Conservation (phyloP, 2,329 filamentous ascomycete species). For the Penicillium corylophilum region DNA sequence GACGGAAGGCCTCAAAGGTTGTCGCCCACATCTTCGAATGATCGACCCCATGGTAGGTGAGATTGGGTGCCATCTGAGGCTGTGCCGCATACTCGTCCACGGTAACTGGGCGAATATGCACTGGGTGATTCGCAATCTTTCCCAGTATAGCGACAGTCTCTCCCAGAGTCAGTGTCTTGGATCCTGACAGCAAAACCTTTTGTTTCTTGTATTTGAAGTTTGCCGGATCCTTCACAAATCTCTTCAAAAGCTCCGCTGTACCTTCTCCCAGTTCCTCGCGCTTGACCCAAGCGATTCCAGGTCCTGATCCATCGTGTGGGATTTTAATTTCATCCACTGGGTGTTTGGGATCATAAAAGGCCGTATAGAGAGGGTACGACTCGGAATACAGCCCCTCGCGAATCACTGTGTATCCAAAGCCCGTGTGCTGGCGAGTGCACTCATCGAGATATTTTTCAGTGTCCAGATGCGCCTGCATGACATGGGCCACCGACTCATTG, state of each 20-base stretch:
- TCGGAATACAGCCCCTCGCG: conserved; percentile 57
- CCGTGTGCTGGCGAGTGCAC: not conserved
- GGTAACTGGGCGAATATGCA: not conserved
- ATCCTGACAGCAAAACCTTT: not conserved
- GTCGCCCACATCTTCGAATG: not conserved
- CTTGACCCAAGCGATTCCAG: conserved; percentile 50
- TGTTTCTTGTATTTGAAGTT: conserved; percentile 10
- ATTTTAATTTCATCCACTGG: conserved; percentile 40
- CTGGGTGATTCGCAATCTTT: not conserved
- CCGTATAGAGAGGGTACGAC: conserved; percentile 56
- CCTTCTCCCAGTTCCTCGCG: conserved; percentile 54
- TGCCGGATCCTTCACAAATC: conserved; percentile 28
- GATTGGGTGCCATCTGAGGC: not conserved
- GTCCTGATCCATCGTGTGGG: conserved; percentile 44
- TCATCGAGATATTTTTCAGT: conserved; percentile 13
- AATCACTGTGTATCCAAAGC: conserved; percentile 49
- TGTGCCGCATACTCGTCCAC: not conserved
- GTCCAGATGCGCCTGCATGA: conserved; percentile 17
- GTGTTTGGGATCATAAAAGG: conserved; percentile 44
- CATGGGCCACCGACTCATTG: conserved; percentile 10
- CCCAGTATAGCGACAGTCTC: not conserved
- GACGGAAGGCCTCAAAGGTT: not conserved
- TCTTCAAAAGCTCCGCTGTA: conserved; percentile 46
- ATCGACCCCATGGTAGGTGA: not conserved
- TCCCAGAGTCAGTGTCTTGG: not conserved